Evolutionary conservation across 352 stramenopile species (phyloP).

Genomic region (Phytopythium mirpurense): DNA sequence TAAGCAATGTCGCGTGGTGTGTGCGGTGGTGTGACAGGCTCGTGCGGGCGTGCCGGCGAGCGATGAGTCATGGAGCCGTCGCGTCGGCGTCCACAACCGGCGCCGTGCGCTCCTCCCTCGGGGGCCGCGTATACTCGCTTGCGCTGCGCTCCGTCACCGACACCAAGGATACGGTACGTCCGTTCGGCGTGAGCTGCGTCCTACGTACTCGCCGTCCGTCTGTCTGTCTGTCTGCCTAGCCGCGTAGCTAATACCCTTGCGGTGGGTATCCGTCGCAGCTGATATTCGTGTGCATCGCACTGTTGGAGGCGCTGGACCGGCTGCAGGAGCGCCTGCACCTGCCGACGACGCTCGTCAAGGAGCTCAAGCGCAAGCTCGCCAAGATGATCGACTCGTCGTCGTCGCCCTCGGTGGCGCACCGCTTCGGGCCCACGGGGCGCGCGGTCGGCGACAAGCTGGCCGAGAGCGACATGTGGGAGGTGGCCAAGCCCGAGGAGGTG

Average conservation of each 20-base stretch:
- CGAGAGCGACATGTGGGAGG: conserved; percentile 47
- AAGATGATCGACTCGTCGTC: conserved; percentile 64
- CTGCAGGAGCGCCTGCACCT: conserved; percentile 69
- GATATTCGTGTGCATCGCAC: conserved; percentile 68
- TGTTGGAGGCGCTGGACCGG: conserved; percentile 69
- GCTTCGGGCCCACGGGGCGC: conserved; percentile 7
- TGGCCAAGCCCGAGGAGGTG: conserved; percentile 54
- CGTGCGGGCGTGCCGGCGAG: conserved; percentile 8
- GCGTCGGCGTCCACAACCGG: conserved; percentile 13
- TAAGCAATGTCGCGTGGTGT: too few relatives aligned
- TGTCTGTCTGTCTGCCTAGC: background rate
- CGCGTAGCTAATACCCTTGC: too few relatives aligned
- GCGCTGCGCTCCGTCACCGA: conserved; percentile 56
- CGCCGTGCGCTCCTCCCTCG: conserved; percentile 21
- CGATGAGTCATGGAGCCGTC: conserved; percentile 20
- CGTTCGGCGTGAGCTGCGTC: background rate
- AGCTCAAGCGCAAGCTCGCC: conserved; percentile 59
- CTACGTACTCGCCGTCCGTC: background rate
- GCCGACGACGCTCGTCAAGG: conserved; percentile 62
- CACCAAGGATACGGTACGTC: conserved; percentile 63
- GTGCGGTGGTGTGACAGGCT: too few relatives aligned
- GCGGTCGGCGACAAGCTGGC: conserved; percentile 45
- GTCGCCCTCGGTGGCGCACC: conserved; percentile 15
- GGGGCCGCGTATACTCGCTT: conserved; percentile 46
- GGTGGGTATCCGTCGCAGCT: conserved; percentile 52